Conservation (phyloP, 1,284 basidiomycete genomes). For the Naganishia sp. region DNA sequence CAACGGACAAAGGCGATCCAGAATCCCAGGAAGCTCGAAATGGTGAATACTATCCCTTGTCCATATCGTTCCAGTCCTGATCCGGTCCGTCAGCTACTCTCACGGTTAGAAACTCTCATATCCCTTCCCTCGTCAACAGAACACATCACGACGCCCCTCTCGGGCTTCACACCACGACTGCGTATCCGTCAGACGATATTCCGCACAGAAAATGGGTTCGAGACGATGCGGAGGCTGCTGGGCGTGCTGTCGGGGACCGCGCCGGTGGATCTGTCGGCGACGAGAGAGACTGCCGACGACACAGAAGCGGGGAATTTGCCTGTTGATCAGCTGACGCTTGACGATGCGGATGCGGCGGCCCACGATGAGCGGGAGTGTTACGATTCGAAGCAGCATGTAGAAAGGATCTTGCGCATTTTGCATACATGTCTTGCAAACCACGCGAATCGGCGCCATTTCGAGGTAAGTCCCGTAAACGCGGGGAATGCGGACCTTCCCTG, state of each 20-base stretch:
- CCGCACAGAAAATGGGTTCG: slow-evolving; percentile 10
- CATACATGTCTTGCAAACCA: slow-evolving; percentile 17
- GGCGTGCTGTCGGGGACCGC: not conserved
- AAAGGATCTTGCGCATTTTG: not conserved
- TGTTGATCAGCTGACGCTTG: slow-evolving; percentile 6
- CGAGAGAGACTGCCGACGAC: too few species aligned
- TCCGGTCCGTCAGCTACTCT: not conserved
- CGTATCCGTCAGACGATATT: slow-evolving; percentile 26
- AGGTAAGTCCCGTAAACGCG: slow-evolving; percentile 9
- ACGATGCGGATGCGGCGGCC: not conserved
- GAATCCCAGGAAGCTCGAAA: not conserved
- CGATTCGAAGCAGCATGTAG: not conserved
- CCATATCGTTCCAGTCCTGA: not conserved
- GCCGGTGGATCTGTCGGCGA: not conserved
- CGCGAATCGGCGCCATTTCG: slow-evolving; percentile 10
- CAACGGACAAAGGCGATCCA: not conserved
- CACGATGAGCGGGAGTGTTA: not conserved
- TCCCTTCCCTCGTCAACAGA: slow-evolving; percentile 7
- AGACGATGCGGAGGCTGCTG: not conserved
- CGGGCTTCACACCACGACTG: slow-evolving; percentile 12
- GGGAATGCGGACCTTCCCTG: not conserved
- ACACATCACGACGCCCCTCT: slow-evolving; percentile 15
- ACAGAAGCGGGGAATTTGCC: not conserved
- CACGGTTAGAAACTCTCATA: slow-evolving; percentile 3
- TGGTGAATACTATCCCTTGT: not conserved